A percentile compares a stretch with the other conserved stretches of the same genome.
phyloP scores from a whole-genome alignment of 768 basidiomycete genomes.

The Leccinum incarnatum region DNA sequence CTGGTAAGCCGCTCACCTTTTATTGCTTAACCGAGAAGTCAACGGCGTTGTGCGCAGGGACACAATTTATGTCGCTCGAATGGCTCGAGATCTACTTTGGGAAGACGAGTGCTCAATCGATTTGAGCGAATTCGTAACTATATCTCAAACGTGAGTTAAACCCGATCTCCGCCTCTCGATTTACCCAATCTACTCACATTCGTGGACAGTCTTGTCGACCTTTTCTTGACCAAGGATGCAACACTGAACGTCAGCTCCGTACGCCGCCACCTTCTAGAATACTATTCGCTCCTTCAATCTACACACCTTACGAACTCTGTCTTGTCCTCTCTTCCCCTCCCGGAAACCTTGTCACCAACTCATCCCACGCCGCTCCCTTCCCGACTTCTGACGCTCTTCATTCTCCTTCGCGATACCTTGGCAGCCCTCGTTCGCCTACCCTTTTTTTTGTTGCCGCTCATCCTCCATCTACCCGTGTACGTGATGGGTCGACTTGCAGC shows the following conservation, averaged over 20 bases:
- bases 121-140: slow-evolving; percentile 75
- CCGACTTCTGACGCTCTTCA: slow-evolving; percentile 73
- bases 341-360: slow-evolving; percentile 78
- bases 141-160: slow-evolving; percentile 84
- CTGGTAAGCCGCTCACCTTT: slow-evolving; percentile 59
- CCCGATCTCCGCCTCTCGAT: slow-evolving; percentile 21
- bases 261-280: slow-evolving; percentile 73
- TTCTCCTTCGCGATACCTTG: slow-evolving; percentile 78
- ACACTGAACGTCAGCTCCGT: slow-evolving; percentile 58
- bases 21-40: slow-evolving; percentile 11
- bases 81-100: slow-evolving; percentile 95
- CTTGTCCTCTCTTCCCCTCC: slow-evolving; percentile 80
- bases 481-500: slow-evolving; percentile 75
- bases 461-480: slow-evolving; percentile 85
- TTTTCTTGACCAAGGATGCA: slow-evolving; percentile 71
- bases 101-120: slow-evolving; percentile 72
- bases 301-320: slow-evolving; percentile 84
- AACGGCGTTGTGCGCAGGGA: slow-evolving; percentile 56
- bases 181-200: slow-evolving; percentile 24
- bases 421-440: slow-evolving; percentile 72
- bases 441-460: slow-evolving; percentile 83
- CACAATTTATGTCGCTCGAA: slow-evolving; percentile 83
- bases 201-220: slow-evolving; percentile 72
- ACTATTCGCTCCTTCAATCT: slow-evolving; percentile 82
- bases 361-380: slow-evolving; percentile 70